A percentile compares a stretch with the other conserved stretches of the same genome.
Conservation (phyloP, 106 monocot species). For the Triglochin maritima region DNA sequence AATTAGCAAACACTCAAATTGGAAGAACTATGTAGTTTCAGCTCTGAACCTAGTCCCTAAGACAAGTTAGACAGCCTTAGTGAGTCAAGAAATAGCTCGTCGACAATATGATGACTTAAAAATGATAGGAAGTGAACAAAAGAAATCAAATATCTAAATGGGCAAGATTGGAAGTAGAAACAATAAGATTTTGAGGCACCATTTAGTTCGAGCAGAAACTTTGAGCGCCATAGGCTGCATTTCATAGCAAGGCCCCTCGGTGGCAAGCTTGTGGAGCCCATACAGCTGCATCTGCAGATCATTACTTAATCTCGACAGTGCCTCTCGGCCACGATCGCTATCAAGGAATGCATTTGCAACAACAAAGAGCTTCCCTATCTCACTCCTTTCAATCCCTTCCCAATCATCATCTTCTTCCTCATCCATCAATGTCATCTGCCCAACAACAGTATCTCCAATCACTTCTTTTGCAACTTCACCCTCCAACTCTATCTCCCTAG, state of each 20-base stretch:
- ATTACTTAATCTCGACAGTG: slow-evolving; percentile 27
- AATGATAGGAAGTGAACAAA: no score
- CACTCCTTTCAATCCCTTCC: slow-evolving; percentile 75
- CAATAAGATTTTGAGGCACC: slow-evolving; percentile 20
- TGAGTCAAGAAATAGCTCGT: no score
- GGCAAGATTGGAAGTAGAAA: background rate
- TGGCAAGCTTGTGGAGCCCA: slow-evolving; percentile 48
- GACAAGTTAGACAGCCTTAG: no score
- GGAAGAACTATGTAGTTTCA: no score
- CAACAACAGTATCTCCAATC: background rate
- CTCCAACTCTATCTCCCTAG: slow-evolving; percentile 7
- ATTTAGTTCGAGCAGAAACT: slow-evolving; percentile 50
- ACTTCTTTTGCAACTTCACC: background rate
- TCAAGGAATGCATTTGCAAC: slow-evolving; percentile 28
- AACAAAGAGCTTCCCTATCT: slow-evolving; percentile 37
- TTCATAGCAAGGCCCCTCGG: slow-evolving; percentile 67
- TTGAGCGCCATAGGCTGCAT: slow-evolving; percentile 52
- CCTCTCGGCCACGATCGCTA: slow-evolving; percentile 16
- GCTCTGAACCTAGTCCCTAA: no score
- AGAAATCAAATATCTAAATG: no score
- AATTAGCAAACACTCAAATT: no score
- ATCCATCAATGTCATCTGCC: slow-evolving; percentile 11
- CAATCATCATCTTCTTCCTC: slow-evolving; percentile 41
- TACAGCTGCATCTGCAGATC: slow-evolving; percentile 53
- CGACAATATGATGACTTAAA: no score